phyloP scores from a whole-genome alignment of 352 stramenopile genomes.

The Phytophthora pluvialis region DNA sequence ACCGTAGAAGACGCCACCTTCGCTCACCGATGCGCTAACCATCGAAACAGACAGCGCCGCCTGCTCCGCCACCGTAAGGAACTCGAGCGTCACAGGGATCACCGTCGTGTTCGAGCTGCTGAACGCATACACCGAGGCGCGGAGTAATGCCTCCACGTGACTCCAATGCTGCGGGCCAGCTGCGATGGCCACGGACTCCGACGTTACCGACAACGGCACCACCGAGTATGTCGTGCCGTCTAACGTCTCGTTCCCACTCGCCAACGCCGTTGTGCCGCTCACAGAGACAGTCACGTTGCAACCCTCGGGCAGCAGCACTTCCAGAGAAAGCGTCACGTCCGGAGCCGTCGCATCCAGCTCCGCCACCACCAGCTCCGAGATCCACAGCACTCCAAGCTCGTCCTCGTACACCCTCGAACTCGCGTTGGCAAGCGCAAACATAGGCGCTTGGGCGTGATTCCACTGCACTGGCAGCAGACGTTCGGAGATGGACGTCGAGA shows the following conservation, averaged over 20 bases:
- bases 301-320: slow-evolving; percentile 19
- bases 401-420: slow-evolving; percentile 33
- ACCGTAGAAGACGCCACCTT: slow-evolving; percentile 17
- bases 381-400: slow-evolving; percentile 23
- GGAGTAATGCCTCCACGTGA: slow-evolving; percentile 9
- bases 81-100: slow-evolving; percentile 21
- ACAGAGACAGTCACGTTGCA: slow-evolving; percentile 18
- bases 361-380: slow-evolving; percentile 21
- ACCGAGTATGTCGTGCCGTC: slow-evolving; percentile 9
- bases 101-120: slow-evolving; percentile 28
- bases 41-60: slow-evolving; percentile 15
- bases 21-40: slow-evolving; percentile 14
- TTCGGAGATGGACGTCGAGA: slow-evolving; percentile 24
- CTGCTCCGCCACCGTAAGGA: slow-evolving; percentile 22
- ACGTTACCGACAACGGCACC: slow-evolving; percentile 16
- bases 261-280: slow-evolving; percentile 2
- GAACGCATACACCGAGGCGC: slow-evolving; percentile 30
- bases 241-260: slow-evolving; percentile 16
- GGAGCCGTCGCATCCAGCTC: slow-evolving; percentile 15
- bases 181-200: slow-evolving; percentile 12
- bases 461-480: slow-evolving; percentile 12
- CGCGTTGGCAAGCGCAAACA: slow-evolving; percentile 10
- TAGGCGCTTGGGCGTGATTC: slow-evolving; percentile 27
- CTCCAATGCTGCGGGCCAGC: slow-evolving; percentile 10
- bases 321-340: slow-evolving; percentile 18